Evolutionary conservation across 176 grass and related monocot species (phyloP).

Genomic region (Phyllostachys edulis): DNA sequence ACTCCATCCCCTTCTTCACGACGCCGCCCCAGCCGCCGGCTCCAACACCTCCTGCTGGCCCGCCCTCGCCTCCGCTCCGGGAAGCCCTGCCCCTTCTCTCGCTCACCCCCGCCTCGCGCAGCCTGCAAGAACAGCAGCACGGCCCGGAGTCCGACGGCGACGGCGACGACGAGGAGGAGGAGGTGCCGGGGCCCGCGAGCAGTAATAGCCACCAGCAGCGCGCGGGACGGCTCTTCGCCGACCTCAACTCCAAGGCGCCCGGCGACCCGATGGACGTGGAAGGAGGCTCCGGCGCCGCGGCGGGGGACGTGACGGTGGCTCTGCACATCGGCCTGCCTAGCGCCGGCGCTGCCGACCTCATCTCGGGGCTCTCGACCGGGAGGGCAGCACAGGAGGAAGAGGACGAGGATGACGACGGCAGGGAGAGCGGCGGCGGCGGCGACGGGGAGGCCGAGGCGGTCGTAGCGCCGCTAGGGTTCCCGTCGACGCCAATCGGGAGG

Average conservation of each 20-base stretch:
- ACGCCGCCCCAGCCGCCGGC: neutral
- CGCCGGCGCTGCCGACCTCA: conserved; percentile 44
- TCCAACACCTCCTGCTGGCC: neutral
- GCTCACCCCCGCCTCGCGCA: conserved; percentile 37
- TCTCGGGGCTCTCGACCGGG: conserved; percentile 32
- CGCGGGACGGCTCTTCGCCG: conserved; percentile 26
- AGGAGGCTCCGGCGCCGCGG: neutral
- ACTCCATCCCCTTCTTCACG: conserved; percentile 25
- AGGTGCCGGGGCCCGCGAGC: neutral
- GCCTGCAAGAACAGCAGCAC: neutral
- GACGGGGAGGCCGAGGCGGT: neutral
- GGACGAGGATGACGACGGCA: neutral
- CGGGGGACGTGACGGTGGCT: conserved; percentile 58
- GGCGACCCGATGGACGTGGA: conserved; percentile 56
- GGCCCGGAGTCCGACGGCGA: neutral
- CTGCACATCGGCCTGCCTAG: conserved; percentile 75
- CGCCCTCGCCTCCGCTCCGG: conserved; percentile 69
- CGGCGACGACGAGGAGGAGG: neutral
- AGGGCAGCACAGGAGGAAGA: neutral
- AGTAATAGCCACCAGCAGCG: neutral
- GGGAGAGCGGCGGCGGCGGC: neutral
- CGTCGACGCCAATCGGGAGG: conserved; percentile 58
- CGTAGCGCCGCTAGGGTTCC: conserved; percentile 56
- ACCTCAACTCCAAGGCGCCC: conserved; percentile 41
- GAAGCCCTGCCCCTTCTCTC: conserved; percentile 90